Percentiles rank a stretch among this genome's conserved stretches.
Evolutionary conservation across 768 basidiomycete species (phyloP).

Genomic region (Boletus pseudo-olivaceus): DNA sequence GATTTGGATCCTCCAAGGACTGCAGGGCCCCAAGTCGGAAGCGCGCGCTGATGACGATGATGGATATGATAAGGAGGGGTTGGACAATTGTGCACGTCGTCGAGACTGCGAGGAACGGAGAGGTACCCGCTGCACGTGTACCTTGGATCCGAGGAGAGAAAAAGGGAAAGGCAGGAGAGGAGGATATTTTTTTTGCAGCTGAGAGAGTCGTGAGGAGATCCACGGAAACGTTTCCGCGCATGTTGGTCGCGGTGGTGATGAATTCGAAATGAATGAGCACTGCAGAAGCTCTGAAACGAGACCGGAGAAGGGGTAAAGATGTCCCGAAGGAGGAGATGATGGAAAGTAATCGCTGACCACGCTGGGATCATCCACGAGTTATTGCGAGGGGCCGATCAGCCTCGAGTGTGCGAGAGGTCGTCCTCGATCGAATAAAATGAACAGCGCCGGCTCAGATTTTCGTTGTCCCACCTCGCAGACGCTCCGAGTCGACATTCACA

Average conservation of each 20-base stretch:
- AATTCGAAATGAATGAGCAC: constrained; percentile 2
- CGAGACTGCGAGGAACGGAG: no score
- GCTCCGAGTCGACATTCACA: not conserved
- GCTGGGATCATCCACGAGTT: not conserved
- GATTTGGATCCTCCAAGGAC: not conserved
- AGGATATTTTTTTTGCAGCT: no score
- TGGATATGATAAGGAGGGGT: not conserved
- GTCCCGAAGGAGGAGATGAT: not conserved
- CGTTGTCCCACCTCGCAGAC: not conserved
- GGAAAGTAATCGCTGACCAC: constrained; percentile 1
- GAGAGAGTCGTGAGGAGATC: constrained; percentile 11
- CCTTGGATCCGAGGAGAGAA: constrained; percentile 1
- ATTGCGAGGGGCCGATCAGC: constrained; percentile 6
- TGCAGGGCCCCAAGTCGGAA: not conserved
- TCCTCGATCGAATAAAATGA: constrained; percentile 11
- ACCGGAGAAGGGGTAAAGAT: not conserved
- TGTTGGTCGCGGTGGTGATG: constrained; percentile 13
- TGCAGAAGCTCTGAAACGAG: constrained; percentile 1
- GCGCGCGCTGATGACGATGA: not conserved
- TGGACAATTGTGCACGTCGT: no score
- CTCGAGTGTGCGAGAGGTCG: not conserved
- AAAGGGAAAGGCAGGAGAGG: no score
- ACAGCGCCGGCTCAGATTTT: not conserved
- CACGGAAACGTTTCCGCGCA: constrained; percentile 5
- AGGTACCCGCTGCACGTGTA: constrained; percentile 11